Evolutionary conservation across 2,329 filamentous ascomycete genomes (phyloP).

Genomic region (Elsinoe ampelina): DNA sequence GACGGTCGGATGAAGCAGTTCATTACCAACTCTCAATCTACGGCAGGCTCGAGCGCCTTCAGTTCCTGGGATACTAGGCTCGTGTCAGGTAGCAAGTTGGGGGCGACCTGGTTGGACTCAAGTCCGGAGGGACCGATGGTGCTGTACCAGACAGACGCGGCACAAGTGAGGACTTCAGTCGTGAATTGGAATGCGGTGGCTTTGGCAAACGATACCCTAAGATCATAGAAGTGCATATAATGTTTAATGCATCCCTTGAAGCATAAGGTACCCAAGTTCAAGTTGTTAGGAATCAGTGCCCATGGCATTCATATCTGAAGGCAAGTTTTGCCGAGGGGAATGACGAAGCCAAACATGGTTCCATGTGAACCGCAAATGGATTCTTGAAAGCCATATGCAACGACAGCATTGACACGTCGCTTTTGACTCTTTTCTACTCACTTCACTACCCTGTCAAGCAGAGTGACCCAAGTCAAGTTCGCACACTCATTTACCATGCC

Average conservation of each 20-base stretch:
- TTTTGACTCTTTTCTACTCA: background rate
- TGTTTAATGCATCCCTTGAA: background rate
- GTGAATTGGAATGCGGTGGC: constrained; percentile 2
- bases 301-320: no score
- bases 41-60: background rate
- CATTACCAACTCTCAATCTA: background rate
- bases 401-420: background rate
- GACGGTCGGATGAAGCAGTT: constrained; percentile 1
- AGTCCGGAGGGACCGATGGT: constrained; percentile 2
- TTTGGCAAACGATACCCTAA: constrained; percentile 2
- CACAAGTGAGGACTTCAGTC: background rate
- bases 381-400: background rate
- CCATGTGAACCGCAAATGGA: background rate
- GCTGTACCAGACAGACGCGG: background rate
- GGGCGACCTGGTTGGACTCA: background rate
- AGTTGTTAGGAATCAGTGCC: no score
- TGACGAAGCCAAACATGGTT: constrained; percentile 2
- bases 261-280: no score
- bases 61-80: background rate
- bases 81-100: background rate
- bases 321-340: background rate
- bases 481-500: background rate
- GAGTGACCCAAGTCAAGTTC: background rate
- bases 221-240: background rate
- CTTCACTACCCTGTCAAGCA: no score